Evolutionary conservation across 179 eudicot species (phyloP).

Genomic region (Beta lomatogona): DNA sequence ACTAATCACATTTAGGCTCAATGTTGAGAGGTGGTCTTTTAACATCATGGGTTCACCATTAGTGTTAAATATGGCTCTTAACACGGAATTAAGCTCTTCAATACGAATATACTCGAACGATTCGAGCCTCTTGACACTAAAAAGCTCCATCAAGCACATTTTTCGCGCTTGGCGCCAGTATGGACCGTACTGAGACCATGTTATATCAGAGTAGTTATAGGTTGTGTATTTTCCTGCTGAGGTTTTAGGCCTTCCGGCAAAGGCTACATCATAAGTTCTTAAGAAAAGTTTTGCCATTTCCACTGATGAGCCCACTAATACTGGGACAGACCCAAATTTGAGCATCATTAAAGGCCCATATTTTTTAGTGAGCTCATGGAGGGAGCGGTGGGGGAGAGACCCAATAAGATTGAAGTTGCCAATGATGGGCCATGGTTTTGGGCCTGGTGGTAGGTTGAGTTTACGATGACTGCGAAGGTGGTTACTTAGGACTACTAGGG

Average conservation of each 20-base stretch:
- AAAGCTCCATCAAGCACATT: constrained; percentile 56
- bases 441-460: constrained; percentile 66
- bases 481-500: constrained; percentile 16
- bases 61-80: constrained; percentile 15
- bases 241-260: constrained; percentile 56
- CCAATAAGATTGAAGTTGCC: constrained; percentile 73
- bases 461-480: constrained; percentile 27
- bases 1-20: constrained; percentile 50
- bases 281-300: constrained; percentile 69
- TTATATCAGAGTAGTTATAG: constrained; percentile 51
- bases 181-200: constrained; percentile 76
- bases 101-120: constrained; percentile 54
- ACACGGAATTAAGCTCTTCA: constrained; percentile 41
- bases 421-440: constrained; percentile 83
- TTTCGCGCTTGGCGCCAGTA: constrained; percentile 67
- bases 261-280: constrained; percentile 49
- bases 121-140: constrained; percentile 50
- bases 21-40: constrained; percentile 38
- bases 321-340: constrained; percentile 46
- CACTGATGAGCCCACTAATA: constrained; percentile 57
- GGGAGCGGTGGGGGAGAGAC: constrained; percentile 57
- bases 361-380: constrained; percentile 40
- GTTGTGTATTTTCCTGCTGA: constrained; percentile 63
- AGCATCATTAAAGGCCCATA: constrained; percentile 60
- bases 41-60: constrained; percentile 22